Conservation (phyloP, 2,329 filamentous ascomycete genomes). For the Trichoderma atrobrunneum region DNA sequence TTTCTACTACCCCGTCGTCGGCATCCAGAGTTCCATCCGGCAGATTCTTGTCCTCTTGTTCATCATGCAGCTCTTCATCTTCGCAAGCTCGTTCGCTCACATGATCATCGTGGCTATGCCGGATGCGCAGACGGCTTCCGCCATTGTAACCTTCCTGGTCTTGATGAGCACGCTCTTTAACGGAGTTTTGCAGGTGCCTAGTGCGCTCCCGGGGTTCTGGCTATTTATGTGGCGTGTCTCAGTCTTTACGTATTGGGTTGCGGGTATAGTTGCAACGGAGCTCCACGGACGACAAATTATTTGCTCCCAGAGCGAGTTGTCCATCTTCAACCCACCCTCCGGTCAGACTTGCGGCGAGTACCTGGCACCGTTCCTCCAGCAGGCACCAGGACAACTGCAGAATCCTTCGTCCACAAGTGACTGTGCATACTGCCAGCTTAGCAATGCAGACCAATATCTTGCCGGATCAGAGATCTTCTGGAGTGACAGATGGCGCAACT, state of each 20-base stretch:
- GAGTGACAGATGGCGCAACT: slow-evolving; percentile 63
- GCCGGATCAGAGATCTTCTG: slow-evolving; percentile 47
- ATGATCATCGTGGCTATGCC: slow-evolving; percentile 70
- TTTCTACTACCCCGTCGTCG: slow-evolving; percentile 66
- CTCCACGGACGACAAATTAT: slow-evolving; percentile 52
- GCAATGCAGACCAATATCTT: slow-evolving; percentile 60
- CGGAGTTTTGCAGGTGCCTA: slow-evolving; percentile 60
- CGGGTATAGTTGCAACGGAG: slow-evolving; percentile 64
- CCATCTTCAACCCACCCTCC: slow-evolving; percentile 61
- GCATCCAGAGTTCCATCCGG: slow-evolving; percentile 49
- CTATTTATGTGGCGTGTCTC: slow-evolving; percentile 67
- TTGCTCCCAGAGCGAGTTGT: slow-evolving; percentile 56
- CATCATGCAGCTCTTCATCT: slow-evolving; percentile 65
- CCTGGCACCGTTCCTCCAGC: slow-evolving; percentile 52
- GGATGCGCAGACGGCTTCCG: slow-evolving; percentile 65
- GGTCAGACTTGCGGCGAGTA: slow-evolving; percentile 64
- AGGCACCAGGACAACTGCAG: slow-evolving; percentile 56
- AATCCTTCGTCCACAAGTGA: slow-evolving; percentile 54
- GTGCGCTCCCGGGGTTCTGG: slow-evolving; percentile 67
- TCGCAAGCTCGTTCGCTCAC: slow-evolving; percentile 68
- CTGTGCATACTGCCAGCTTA: slow-evolving; percentile 67
- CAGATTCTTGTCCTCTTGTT: slow-evolving; percentile 65
- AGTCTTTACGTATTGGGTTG: slow-evolving; percentile 67
- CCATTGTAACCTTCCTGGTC: slow-evolving; percentile 58
- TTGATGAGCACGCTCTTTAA: slow-evolving; percentile 60